A percentile compares a stretch with the other conserved stretches of the same genome.
Evolutionary conservation across 345 rosid genomes (phyloP).

Genomic region (Conringia planisiliqua): DNA sequence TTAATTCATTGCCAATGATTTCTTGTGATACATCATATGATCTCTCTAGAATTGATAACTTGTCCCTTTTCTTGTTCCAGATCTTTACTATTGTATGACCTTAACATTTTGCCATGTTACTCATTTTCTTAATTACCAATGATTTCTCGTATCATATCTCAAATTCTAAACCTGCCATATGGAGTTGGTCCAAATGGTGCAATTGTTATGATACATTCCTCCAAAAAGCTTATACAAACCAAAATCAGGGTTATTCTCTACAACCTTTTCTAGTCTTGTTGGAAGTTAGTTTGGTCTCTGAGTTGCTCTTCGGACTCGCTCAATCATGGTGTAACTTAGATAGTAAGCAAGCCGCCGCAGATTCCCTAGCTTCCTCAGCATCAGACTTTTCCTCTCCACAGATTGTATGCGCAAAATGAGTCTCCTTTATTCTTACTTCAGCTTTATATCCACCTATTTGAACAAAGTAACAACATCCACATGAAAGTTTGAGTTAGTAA

Average conservation of each 20-base stretch:
- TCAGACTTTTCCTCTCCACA: conserved; percentile 30
- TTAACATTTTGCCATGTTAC: background rate
- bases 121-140: no score
- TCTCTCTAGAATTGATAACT: background rate
- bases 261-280: background rate
- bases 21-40: no score
- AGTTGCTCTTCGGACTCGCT: background rate
- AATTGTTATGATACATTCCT: background rate
- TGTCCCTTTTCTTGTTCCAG: background rate
- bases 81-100: background rate
- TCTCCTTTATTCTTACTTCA: conserved; percentile 40
- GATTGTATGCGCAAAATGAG: conserved; percentile 26
- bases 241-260: background rate
- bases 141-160: no score
- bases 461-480: conserved; percentile 1
- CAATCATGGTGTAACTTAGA: conserved; percentile 23
- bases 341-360: conserved; percentile 52
- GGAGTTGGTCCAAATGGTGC: background rate
- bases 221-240: background rate
- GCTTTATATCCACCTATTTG: conserved; percentile 59
- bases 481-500: background rate
- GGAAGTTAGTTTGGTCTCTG: background rate
- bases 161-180: no score
- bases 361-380: conserved; percentile 58
- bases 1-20: no score